phyloP scores from a whole-genome alignment of 1,139 yeast species.

The Suhomyces panamericanus region DNA sequence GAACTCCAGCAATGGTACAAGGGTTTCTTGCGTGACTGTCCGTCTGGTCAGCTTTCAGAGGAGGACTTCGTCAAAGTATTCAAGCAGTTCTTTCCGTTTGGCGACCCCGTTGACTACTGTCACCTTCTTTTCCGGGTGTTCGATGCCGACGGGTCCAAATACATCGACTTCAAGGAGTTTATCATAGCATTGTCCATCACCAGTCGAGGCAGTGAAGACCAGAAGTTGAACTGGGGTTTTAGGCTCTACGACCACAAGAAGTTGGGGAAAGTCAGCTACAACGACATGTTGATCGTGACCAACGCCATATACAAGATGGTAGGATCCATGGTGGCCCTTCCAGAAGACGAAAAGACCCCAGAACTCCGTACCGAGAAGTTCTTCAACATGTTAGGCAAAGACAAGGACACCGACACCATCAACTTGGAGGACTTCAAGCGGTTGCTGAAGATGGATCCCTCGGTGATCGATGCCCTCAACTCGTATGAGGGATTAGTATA shows the following conservation, averaged over 20 bases:
- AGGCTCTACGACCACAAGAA: constrained; percentile 80
- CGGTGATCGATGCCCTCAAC: constrained; percentile 76
- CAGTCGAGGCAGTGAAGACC: constrained; percentile 84
- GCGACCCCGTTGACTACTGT: constrained; percentile 92
- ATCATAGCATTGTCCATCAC: constrained; percentile 86
- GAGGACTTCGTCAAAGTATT: constrained; percentile 90
- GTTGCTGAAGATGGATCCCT: constrained; percentile 78
- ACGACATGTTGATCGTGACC: constrained; percentile 78
- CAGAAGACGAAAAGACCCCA: constrained; percentile 92
- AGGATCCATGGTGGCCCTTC: constrained; percentile 89
- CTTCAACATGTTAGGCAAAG: constrained; percentile 70
- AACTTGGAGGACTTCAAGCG: constrained; percentile 79
- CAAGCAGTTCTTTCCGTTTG: constrained; percentile 97
- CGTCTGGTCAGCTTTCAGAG: constrained; percentile 82
- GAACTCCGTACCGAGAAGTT: constrained; percentile 83
- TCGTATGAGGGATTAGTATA: constrained; percentile 77
- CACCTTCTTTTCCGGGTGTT: constrained; percentile 85
- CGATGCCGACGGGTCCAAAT: constrained; percentile 78
- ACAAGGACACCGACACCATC: constrained; percentile 61
- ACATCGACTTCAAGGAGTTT: constrained; percentile 89
- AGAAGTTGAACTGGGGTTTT: constrained; percentile 85
- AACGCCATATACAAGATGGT: constrained; percentile 91
- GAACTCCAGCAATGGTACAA: constrained; percentile 98
- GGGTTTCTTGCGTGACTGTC: constrained; percentile 92
- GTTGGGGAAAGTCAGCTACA: constrained; percentile 71